Conservation (phyloP, 176 grass and related monocot genomes). For the Carex pumila region DNA sequence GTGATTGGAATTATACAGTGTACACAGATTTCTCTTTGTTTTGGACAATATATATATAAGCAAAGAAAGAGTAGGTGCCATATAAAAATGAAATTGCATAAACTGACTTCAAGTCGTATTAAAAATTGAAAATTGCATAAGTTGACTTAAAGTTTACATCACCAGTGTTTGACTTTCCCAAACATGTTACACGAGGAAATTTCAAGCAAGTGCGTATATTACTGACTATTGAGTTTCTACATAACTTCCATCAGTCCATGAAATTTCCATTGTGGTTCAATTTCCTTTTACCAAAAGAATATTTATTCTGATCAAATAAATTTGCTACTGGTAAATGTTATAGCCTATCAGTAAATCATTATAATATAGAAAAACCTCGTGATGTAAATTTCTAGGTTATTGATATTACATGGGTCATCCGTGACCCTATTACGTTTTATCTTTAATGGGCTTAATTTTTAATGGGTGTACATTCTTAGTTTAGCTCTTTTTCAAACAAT, state of each 20-base stretch:
- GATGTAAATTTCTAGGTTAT: not conserved
- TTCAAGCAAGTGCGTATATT: not conserved
- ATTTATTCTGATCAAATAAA: not conserved
- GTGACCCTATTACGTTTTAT: not conserved
- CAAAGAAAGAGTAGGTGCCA: not conserved
- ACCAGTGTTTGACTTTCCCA: not conserved
- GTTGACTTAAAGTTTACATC: not conserved
- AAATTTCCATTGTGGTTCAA: not conserved
- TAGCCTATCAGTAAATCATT: not conserved
- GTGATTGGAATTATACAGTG: not conserved
- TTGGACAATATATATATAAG: not conserved
- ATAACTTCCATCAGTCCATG: not conserved
- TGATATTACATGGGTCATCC: not conserved
- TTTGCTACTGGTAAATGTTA: not conserved
- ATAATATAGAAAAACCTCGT: not conserved
- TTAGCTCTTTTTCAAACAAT: too few relatives aligned
- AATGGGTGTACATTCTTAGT: too few relatives aligned
- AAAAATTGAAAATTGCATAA: not conserved
- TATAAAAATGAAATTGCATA: too few relatives aligned
- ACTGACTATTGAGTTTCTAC: not conserved
- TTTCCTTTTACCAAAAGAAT: not conserved
- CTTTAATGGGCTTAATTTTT: not conserved
- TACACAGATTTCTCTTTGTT: not conserved
- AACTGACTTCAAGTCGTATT: too few relatives aligned
- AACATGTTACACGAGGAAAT: not conserved